phyloP scores from a whole-genome alignment of 345 rosid species.

The Dipteronia sinensis region DNA sequence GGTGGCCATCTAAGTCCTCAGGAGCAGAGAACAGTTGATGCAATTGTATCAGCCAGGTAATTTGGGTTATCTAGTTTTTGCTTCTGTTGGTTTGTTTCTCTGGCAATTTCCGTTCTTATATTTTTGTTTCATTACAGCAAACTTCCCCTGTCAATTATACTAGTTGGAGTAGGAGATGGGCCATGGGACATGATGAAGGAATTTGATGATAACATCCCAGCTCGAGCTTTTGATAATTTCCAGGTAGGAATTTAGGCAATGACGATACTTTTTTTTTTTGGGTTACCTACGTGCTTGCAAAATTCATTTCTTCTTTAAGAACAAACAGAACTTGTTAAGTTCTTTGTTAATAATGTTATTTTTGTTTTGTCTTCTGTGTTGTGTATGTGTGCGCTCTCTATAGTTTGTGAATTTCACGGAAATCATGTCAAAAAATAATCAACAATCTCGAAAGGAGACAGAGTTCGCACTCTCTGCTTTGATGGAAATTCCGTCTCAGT shows the following conservation, averaged over 20 bases:
- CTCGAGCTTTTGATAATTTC: slow-evolving; percentile 94
- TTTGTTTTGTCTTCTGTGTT: background rate
- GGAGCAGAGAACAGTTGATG: slow-evolving; percentile 89
- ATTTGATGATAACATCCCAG: slow-evolving; percentile 94
- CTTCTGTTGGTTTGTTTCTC: slow-evolving; percentile 15
- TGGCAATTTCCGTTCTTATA: slow-evolving; percentile 12
- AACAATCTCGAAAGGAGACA: slow-evolving; percentile 67
- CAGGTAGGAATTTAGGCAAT: slow-evolving; percentile 51
- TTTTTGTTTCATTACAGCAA: slow-evolving; percentile 44
- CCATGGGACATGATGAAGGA: slow-evolving; percentile 99
- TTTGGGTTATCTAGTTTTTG: slow-evolving; percentile 13
- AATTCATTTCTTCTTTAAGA: background rate
- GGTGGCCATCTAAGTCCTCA: slow-evolving; percentile 82
- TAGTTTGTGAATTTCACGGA: slow-evolving; percentile 96
- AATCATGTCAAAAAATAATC: slow-evolving; percentile 77
- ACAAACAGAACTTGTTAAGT: background rate
- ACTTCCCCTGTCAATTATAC: slow-evolving; percentile 81
- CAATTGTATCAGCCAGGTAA: slow-evolving; percentile 93
- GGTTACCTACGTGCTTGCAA: background rate
- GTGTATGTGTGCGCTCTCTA: slow-evolving; percentile 22
- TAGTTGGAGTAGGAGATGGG: slow-evolving; percentile 98
- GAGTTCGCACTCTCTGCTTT: slow-evolving; percentile 90
- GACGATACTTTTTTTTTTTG: background rate
- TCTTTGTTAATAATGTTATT: background rate
- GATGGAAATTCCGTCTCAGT: slow-evolving; percentile 96